Evolutionary conservation across 306 rosid species (phyloP).

Genomic region (Fagus crenata): DNA sequence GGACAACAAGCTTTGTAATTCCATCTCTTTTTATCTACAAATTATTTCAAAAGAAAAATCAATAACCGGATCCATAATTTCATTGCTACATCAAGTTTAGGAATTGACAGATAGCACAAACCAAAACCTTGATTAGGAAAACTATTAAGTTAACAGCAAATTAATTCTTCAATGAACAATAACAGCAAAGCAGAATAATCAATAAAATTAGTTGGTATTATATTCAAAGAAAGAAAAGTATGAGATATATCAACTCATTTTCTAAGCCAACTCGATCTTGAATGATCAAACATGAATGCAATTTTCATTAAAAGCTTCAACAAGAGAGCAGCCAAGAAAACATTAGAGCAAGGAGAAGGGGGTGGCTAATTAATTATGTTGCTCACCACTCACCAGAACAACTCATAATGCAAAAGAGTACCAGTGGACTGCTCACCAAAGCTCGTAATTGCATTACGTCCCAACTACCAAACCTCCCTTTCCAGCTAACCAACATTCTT

Average conservation of each 20-base stretch:
- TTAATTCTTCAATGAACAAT: not conserved
- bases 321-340: not conserved
- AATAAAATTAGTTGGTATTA: not conserved
- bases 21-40: constrained; percentile 84
- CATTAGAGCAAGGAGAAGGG: not conserved
- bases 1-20: constrained; percentile 92
- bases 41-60: constrained; percentile 25
- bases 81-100: not conserved
- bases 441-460: not conserved
- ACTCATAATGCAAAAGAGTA: not conserved
- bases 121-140: not conserved
- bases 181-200: not conserved
- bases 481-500: not conserved
- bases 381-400: not conserved
- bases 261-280: not conserved
- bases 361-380: not conserved
- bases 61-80: constrained; percentile 29
- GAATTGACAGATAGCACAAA: not conserved
- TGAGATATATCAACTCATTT: not conserved
- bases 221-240: not conserved
- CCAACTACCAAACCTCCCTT: not conserved
- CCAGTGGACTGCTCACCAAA: not conserved
- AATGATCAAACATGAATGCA: not conserved
- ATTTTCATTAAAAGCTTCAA: not conserved
- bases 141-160: not conserved